Percentiles rank a stretch among this genome's conserved stretches.
phyloP scores from a whole-genome alignment of 2,329 filamentous ascomycete genomes.

The Epichloe scottii region DNA sequence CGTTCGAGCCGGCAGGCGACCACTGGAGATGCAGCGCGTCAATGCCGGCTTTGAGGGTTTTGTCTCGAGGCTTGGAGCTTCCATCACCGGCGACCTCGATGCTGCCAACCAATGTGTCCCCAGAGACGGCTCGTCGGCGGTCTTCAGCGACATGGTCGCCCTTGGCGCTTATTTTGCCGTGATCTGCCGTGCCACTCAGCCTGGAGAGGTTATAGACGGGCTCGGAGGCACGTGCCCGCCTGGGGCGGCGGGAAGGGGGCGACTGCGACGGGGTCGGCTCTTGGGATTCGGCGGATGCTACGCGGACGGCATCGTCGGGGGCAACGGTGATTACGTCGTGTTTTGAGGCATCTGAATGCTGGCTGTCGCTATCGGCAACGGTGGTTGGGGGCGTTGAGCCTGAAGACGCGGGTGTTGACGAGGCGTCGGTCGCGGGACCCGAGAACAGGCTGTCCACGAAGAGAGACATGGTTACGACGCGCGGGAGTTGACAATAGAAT shows the following conservation, averaged over 20 bases:
- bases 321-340: conserved; percentile 24
- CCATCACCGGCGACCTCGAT: conserved; percentile 12
- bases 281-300: conserved; percentile 16
- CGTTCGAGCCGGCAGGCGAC: conserved; percentile 26
- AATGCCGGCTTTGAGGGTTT: conserved; percentile 14
- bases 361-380: conserved; percentile 48
- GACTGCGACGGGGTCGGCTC: conserved; percentile 8
- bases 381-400: conserved; percentile 56
- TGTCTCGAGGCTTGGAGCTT: conserved; percentile 6
- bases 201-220: conserved; percentile 56
- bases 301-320: conserved; percentile 13
- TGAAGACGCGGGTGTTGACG: conserved; percentile 41
- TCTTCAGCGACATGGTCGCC: conserved; percentile 33
- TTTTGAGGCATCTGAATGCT: conserved; percentile 33
- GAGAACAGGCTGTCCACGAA: conserved; percentile 22
- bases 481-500: background rate
- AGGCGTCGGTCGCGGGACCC: conserved; percentile 24
- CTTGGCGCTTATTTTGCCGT: conserved; percentile 43
- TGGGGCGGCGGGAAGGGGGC: conserved; percentile 32
- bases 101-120: conserved; percentile 21
- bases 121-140: conserved; percentile 33
- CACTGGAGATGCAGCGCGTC: conserved; percentile 35
- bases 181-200: conserved; percentile 47
- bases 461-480: conserved; percentile 16
- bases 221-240: conserved; percentile 41